Evolutionary conservation across 129 eudicot genomes (phyloP), one percentile per base, ranked within the genome.

Genomic region (Escallonia herrerae): DNA sequence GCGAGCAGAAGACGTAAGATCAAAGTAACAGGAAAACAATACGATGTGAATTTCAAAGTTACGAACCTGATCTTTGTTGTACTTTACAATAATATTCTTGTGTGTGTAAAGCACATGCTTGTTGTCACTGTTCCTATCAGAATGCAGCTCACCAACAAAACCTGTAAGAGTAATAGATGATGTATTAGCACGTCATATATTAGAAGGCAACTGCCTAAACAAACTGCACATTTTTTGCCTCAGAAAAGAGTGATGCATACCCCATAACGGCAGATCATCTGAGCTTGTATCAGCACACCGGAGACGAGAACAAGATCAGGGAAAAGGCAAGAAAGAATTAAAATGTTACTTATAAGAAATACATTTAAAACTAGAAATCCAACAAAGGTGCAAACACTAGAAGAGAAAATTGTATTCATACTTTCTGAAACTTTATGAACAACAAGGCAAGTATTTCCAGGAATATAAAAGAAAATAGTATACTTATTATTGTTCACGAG

Each of bases 251-350:
- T 15, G 56, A 66, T 37, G 33, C 97, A 76, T 87, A 91, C 97
- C 97, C 97, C 97, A 91, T 58, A 91, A 65, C 57, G 90, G 96
- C 72, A 89, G 80, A 76, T 85, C 96, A 80, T 89, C 96, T 89
- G 87, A 68, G 76, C 67, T 70, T 72, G 76, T 57, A 75, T 60
- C 51, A 38, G 40, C 62, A 60, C 62, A 68, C 64, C 79, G 76
- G 55, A 73, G 60, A 63, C 69, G 33, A 22, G 33, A 22, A 22
- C 33, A 22, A 22, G 33, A 22, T 22, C 33, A 22, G 33, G 33
- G 33, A 22, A 22, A 22, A 22, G 33, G 33, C 33, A 22, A 22
- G 33, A 22, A 0, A 22, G 33, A 22, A 0, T 22, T 22, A 22
- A 22, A 22, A 22, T 22, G 33, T 22, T 22, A 22, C 33, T 22